These are phyloP conservation scores for Cordia subcordata DNA, from an alignment of 257 asterid species.

Conservation along the genomic window DNA sequence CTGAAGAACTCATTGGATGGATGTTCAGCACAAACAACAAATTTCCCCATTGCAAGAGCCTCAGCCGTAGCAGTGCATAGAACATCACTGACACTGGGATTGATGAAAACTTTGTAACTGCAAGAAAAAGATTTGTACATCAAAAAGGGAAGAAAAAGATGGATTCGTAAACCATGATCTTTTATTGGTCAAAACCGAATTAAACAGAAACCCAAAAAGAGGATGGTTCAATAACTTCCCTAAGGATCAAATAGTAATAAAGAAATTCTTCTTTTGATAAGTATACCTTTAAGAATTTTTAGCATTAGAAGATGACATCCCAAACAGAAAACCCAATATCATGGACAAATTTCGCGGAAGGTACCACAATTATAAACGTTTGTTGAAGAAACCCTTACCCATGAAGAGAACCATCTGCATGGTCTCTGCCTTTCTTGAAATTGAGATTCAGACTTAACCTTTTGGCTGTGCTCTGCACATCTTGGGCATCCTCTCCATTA, in stretches of 20 bases:
- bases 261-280: neutral
- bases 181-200: neutral
- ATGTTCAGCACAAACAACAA: constrained; percentile 95
- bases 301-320: neutral
- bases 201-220: neutral
- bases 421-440: constrained; percentile 97
- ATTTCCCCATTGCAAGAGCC: constrained; percentile 99
- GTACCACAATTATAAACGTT: neutral
- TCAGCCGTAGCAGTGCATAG: constrained; percentile 99
- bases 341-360: neutral
- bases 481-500: constrained; percentile 94
- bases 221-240: neutral
- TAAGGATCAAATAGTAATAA: neutral
- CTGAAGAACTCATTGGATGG: constrained; percentile 96
- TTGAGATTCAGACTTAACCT: constrained; percentile 73
- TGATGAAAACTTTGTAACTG: constrained; percentile 94
- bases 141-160: constrained; percentile 11
- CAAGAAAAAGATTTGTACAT: constrained; percentile 15
- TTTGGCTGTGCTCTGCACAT: constrained; percentile 83
- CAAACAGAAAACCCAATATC: neutral
- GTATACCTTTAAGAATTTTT: neutral
- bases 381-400: constrained; percentile 46
- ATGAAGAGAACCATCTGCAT: constrained; percentile 88
- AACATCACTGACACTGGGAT: constrained; percentile 96
- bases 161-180: neutral